Evolutionary conservation across 2,329 filamentous ascomycete species (phyloP).

Genomic region (Cladorrhinum sp.): DNA sequence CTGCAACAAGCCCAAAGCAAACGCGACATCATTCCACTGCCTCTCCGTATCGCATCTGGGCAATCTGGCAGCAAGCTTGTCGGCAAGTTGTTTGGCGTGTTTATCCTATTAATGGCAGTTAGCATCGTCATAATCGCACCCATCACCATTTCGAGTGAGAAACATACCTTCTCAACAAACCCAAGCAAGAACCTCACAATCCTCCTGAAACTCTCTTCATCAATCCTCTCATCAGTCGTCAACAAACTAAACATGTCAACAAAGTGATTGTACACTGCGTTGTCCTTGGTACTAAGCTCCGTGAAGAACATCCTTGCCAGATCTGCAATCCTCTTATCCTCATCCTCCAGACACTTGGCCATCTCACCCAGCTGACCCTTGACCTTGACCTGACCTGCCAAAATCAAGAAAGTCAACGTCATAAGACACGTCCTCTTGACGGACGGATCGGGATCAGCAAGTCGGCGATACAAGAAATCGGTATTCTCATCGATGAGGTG

Average conservation of each 20-base stretch:
- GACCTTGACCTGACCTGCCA: constrained; percentile 98
- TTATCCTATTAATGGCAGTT: constrained; percentile 66
- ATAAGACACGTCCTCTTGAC: constrained; percentile 98
- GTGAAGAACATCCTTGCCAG: constrained; percentile 98
- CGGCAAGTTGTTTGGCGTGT: constrained; percentile 89
- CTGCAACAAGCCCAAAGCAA: constrained; percentile 80
- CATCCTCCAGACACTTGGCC: constrained; percentile 97
- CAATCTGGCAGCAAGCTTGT: constrained; percentile 86
- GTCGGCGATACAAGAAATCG: constrained; percentile 89
- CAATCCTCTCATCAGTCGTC: constrained; percentile 74
- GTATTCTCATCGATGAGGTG: constrained; percentile 99
- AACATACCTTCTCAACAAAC: constrained; percentile 90
- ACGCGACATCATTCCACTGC: constrained; percentile 97
- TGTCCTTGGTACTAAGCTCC: constrained; percentile 95
- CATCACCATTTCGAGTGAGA: not conserved
- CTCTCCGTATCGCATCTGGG: constrained; percentile 84
- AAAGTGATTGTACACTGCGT: constrained; percentile 98
- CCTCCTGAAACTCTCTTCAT: constrained; percentile 80
- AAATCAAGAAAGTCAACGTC: constrained; percentile 95
- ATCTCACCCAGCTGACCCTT: constrained; percentile 98
- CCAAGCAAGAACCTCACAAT: constrained; percentile 91
- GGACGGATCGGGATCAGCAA: constrained; percentile 82
- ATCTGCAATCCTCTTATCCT: constrained; percentile 91
- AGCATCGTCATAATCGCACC: constrained; percentile 8
- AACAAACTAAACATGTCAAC: constrained; percentile 97